These are phyloP conservation scores for Mucor saturninus DNA, from an alignment of 371 early-diverging fungal genomes.

Conservation along the genomic window DNA sequence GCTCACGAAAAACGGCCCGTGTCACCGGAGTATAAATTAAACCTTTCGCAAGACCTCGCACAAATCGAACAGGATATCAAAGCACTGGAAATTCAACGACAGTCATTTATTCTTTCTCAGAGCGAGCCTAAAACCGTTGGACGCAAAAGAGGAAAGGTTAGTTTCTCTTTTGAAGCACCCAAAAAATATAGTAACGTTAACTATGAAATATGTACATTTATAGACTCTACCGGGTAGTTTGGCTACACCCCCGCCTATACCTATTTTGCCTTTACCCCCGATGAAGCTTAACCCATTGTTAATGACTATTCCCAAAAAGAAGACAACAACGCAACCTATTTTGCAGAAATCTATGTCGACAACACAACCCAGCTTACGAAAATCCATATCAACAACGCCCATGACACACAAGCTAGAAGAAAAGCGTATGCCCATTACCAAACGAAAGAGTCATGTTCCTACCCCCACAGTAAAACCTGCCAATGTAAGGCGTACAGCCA, in stretches of 20 bases:
- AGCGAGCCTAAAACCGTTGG: neutral
- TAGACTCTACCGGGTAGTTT: constrained; percentile 56
- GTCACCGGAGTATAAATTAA: neutral
- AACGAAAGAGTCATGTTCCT: constrained; percentile 11
- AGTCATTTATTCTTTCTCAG: neutral
- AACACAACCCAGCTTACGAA: constrained; percentile 20
- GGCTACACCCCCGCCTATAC: constrained; percentile 48
- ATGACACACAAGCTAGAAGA: neutral
- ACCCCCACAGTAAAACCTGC: neutral
- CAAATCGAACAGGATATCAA: constrained; percentile 31
- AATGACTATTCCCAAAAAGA: constrained; percentile 27
- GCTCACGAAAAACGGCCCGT: neutral
- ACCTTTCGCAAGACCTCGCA: constrained; percentile 18
- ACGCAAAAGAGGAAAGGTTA: constrained; percentile 54
- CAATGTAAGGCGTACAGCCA: constrained; percentile 3
- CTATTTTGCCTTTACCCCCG: constrained; percentile 48
- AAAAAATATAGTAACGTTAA: neutral
- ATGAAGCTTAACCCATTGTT: constrained; percentile 53
- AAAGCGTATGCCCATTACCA: neutral
- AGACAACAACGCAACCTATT: neutral
- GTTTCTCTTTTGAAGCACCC: neutral
- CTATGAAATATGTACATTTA: neutral
- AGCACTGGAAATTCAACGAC: constrained; percentile 23
- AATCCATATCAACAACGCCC: constrained; percentile 5
- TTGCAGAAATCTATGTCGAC: constrained; percentile 8